Conservation (phyloP, 164 flowering plant species). For the Stephania cephalantha region DNA sequence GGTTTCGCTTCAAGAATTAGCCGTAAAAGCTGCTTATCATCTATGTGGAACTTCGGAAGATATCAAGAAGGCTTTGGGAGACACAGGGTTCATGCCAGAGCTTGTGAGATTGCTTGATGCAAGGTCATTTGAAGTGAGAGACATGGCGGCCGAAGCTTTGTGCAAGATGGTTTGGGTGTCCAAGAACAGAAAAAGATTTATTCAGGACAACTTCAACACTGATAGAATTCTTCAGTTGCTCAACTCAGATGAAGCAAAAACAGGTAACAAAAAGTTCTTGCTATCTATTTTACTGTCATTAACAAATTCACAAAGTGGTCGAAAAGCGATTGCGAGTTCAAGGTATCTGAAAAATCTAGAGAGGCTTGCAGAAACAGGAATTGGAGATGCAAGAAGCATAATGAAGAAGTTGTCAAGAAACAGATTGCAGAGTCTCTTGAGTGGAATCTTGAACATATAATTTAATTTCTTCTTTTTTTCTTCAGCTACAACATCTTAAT, state of each 20-base stretch:
- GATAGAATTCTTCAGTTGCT: conserved; percentile 47
- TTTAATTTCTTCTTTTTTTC: conserved; percentile 4
- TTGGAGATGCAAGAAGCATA: conserved; percentile 64
- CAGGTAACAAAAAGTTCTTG: conserved; percentile 55
- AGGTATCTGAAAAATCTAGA: conserved; percentile 61
- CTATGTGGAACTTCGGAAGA: conserved; percentile 62
- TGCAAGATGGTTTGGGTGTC: conserved; percentile 45
- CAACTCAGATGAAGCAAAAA: conserved; percentile 46
- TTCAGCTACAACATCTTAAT: background rate
- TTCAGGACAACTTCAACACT: conserved; percentile 52
- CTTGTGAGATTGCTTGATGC: conserved; percentile 59
- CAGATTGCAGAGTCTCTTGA: conserved; percentile 50
- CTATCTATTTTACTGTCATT: conserved; percentile 53
- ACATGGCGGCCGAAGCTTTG: conserved; percentile 73
- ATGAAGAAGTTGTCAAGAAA: conserved; percentile 50
- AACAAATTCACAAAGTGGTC: conserved; percentile 51
- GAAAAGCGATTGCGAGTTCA: conserved; percentile 62
- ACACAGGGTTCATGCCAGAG: conserved; percentile 70
- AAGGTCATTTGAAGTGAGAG: conserved; percentile 59
- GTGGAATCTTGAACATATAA: conserved; percentile 36
- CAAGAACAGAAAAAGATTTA: conserved; percentile 52
- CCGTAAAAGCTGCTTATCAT: conserved; percentile 46
- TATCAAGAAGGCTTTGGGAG: conserved; percentile 67
- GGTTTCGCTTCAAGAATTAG: conserved; percentile 56
- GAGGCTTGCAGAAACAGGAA: conserved; percentile 68